Evolutionary conservation across 257 asterid genomes (phyloP).

Genomic region (Plantago ovata): DNA sequence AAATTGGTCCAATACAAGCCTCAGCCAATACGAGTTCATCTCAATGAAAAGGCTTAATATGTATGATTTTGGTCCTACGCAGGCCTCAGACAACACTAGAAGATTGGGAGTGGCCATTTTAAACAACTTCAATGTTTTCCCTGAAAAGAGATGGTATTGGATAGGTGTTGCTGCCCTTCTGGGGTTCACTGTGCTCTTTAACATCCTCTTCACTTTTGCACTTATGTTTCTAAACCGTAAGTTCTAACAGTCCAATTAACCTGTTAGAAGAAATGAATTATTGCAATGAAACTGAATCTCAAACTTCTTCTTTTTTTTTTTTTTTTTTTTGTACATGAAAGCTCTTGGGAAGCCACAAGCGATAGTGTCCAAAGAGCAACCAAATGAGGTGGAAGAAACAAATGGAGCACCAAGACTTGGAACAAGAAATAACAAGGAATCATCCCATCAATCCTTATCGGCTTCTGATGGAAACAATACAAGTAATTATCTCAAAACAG

Average conservation of each 20-base stretch:
- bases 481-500: constrained; percentile 32
- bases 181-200: constrained; percentile 59
- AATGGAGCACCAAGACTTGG: constrained; percentile 43
- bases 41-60: too few species aligned
- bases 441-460: constrained; percentile 38
- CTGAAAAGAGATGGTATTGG: constrained; percentile 55
- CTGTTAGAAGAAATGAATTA: not conserved
- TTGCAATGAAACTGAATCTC: not conserved
- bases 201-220: constrained; percentile 49
- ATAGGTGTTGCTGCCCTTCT: constrained; percentile 50
- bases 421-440: constrained; percentile 43
- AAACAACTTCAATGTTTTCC: constrained; percentile 44
- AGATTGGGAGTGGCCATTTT: constrained; percentile 41
- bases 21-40: not conserved
- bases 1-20: too few species aligned
- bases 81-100: constrained; percentile 46
- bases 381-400: constrained; percentile 54
- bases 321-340: constrained; percentile 22
- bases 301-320: not conserved
- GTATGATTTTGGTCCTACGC: constrained; percentile 2
- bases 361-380: constrained; percentile 75
- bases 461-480: constrained; percentile 53
- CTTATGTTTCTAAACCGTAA: constrained; percentile 70
- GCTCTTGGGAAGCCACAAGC: constrained; percentile 91
- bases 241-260: constrained; percentile 17